phyloP scores from a whole-genome alignment of 208 protist genomes.

The Phytomonas sp. region DNA sequence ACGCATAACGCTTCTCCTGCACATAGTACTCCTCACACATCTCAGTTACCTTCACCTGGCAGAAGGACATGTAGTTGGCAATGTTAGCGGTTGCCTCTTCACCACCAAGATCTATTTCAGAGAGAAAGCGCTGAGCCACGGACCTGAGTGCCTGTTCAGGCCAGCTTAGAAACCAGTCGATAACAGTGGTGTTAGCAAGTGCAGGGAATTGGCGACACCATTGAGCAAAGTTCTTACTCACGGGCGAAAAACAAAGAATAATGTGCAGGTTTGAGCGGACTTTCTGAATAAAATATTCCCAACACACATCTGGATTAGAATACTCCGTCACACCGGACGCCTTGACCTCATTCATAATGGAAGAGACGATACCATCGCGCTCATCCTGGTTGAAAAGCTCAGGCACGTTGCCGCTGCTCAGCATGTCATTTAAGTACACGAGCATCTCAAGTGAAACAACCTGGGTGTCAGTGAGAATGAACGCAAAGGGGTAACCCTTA shows the following conservation, averaged over 20 bases:
- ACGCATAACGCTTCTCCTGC: slow-evolving; percentile 94
- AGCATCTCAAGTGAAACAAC: slow-evolving; percentile 95
- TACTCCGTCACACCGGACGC: slow-evolving; percentile 83
- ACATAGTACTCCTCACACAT: slow-evolving; percentile 89
- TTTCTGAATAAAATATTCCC: slow-evolving; percentile 96
- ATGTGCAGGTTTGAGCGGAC: slow-evolving; percentile 95
- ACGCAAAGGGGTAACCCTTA: slow-evolving; percentile 91
- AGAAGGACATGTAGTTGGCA: slow-evolving; percentile 95
- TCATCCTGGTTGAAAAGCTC: slow-evolving; percentile 93
- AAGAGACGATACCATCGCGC: slow-evolving; percentile 82
- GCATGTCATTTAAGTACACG: slow-evolving; percentile 97
- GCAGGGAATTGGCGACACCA: slow-evolving; percentile 98
- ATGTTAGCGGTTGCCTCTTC: slow-evolving; percentile 81
- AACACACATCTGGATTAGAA: slow-evolving; percentile 89
- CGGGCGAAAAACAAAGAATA: slow-evolving; percentile 97
- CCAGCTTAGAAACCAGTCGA: slow-evolving; percentile 99
- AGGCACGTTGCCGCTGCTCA: slow-evolving; percentile 96
- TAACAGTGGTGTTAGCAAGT: slow-evolving; percentile 96
- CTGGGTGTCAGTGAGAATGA: slow-evolving; percentile 97
- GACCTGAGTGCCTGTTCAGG: slow-evolving; percentile 95
- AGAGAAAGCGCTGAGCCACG: slow-evolving; percentile 93
- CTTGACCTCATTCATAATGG: slow-evolving; percentile 91
- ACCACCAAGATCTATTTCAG: slow-evolving; percentile 85
- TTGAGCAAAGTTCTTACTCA: slow-evolving; percentile 95
- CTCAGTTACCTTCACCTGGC: slow-evolving; percentile 92